Base-by-base conservation (phyloP, 805 yeast genomes). In the Geotrichum ghanense region DNA sequence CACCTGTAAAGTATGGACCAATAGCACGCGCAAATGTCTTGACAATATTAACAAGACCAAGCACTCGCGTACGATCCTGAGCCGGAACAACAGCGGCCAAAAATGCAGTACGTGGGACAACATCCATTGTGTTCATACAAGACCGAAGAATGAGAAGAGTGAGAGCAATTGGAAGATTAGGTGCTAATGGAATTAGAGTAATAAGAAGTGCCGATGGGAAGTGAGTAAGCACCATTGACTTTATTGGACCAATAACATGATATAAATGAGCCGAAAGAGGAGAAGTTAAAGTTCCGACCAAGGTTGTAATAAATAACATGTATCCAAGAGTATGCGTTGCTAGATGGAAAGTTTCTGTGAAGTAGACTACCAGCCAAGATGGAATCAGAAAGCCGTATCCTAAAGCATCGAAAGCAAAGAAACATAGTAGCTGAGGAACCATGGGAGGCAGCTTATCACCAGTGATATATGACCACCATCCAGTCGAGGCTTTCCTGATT, bases 371-470 rank as follows among this genome's bases (percentile, higher is more conserved):
- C 40, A 83, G 72, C 96, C 96, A 89, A 1, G 95, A 82, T 41
- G 79, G 70, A 1, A 95, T 80, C 87, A 87, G 83, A 62, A 88
- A 83, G 1, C 96, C 95, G 52, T 78, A 79, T 0, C 95, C 96
- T 44, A 88, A 71, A 1, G 95, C 86, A 62, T 88, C 97, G 24
- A 85, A 58, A 79, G 85, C 84, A 58, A 88, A 89, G 16, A 66
- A 49, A 20, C 56, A 31, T 39, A 53, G 48, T 39, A 56, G 50
- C 41, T 48, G 52, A 42, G 50, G 23, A 6, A 53, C 47, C 3
- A 51, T 37, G 12, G 19, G 41, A 3, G 34, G n/a, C 22, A 48
- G 20, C 24, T 17, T 45, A 42, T 37, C 65, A 59, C 34, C 53
- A 35, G 14, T 6, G 12, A 24, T 12, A 12, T 2, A 16, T 10